phyloP scores from a whole-genome alignment of 257 asterid species.

The Fraxinus americana region DNA sequence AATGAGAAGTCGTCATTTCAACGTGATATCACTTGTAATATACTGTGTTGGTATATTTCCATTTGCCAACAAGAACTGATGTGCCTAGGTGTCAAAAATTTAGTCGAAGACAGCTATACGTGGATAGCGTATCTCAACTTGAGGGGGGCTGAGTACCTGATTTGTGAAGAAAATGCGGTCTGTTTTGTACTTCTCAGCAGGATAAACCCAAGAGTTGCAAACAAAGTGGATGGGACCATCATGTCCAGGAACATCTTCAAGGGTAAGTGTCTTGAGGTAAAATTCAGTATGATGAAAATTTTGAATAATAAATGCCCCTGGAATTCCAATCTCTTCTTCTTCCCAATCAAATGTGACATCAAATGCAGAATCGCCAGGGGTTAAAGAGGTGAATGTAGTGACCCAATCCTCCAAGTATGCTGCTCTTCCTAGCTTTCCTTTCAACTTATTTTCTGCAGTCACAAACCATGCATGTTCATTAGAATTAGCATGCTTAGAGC shows the following conservation, averaged over 20 bases:
- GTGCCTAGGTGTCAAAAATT: background rate
- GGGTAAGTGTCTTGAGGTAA: slow-evolving; percentile 69
- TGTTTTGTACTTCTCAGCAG: slow-evolving; percentile 46
- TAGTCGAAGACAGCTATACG: background rate
- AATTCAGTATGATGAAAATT: slow-evolving; percentile 69
- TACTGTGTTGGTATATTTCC: background rate
- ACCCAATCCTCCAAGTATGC: slow-evolving; percentile 62
- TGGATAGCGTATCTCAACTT: background rate
- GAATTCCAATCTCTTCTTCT: slow-evolving; percentile 56
- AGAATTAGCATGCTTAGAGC: background rate
- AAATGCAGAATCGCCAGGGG: slow-evolving; percentile 42
- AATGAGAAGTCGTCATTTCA: background rate
- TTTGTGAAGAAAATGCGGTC: slow-evolving; percentile 70
- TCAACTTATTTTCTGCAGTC: slow-evolving; percentile 14
- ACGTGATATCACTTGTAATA: background rate
- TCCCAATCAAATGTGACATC: slow-evolving; percentile 67
- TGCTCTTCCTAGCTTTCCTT: slow-evolving; percentile 52
- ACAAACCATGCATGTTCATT: background rate
- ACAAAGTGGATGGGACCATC: slow-evolving; percentile 57
- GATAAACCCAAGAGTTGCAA: slow-evolving; percentile 86
- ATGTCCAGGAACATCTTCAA: slow-evolving; percentile 67
- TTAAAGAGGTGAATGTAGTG: slow-evolving; percentile 26
- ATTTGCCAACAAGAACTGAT: background rate
- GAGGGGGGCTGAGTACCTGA: slow-evolving; percentile 42
- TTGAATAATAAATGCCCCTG: slow-evolving; percentile 59